Conservation (phyloP, 108 stramenopile genomes). For the Epipyxis sp. region DNA sequence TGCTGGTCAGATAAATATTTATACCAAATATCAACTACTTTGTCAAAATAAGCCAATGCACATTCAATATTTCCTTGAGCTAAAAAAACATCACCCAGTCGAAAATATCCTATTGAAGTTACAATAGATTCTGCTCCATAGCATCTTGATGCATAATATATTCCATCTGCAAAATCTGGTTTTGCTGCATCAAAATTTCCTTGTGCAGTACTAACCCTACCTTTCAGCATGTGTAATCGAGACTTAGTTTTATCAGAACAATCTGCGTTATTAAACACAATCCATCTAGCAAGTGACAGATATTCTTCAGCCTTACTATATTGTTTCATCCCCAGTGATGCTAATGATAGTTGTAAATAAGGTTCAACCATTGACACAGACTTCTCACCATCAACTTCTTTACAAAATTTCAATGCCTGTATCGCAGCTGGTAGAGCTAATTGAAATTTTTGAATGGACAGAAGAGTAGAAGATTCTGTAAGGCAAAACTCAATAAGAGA, state of each 20-base stretch:
- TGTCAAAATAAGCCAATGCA: slow-evolving; percentile 33
- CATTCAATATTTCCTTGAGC: slow-evolving; percentile 9
- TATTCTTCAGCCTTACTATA: slow-evolving; percentile 27
- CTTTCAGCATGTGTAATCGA: neutral
- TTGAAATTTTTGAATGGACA: slow-evolving; percentile 5
- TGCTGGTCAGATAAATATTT: slow-evolving; percentile 31
- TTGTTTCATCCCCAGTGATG: slow-evolving; percentile 2
- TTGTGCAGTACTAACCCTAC: slow-evolving; percentile 7
- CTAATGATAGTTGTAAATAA: slow-evolving; percentile 12
- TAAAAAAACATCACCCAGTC: slow-evolving; percentile 31
- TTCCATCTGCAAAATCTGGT: slow-evolving; percentile 14
- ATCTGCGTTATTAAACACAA: slow-evolving; percentile 20
- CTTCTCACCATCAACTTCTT: slow-evolving; percentile 30
- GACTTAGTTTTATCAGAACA: slow-evolving; percentile 1
- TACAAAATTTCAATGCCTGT: slow-evolving; percentile 27
- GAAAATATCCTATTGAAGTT: slow-evolving; percentile 19
- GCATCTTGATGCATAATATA: slow-evolving; percentile 23
- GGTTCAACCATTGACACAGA: slow-evolving; percentile 25
- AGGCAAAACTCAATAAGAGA: slow-evolving; percentile 26
- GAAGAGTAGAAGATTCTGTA: slow-evolving; percentile 14
- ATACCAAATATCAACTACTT: slow-evolving; percentile 35
- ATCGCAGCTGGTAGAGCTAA: slow-evolving; percentile 29
- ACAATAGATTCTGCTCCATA: slow-evolving; percentile 33
- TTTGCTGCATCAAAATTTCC: slow-evolving; percentile 23
- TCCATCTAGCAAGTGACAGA: slow-evolving; percentile 22